Base-by-base conservation (phyloP, 352 stramenopile species). In the Elongisporangium prolatum region DNA sequence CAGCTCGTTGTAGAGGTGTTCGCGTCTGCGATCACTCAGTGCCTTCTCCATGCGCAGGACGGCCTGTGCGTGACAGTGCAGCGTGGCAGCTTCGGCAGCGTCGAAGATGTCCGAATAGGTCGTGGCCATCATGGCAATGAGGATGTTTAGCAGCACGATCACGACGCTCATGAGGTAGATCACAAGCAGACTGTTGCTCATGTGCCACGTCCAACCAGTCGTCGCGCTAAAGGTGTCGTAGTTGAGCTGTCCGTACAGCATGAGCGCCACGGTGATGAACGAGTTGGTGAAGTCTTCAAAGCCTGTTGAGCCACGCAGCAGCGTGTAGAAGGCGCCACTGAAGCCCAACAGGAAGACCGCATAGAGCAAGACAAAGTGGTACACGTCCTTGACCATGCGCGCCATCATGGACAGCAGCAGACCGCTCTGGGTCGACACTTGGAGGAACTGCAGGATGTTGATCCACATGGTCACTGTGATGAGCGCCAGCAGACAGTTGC, bases 321-420 rank as follows among this genome's bases (percentile, higher is more conserved):
- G 52, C 22, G 86, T 70, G 61, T 86, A 91, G 49, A 89, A 91
- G 8, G 79, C 80, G 22, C 82, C 81, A 47, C 74, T 89, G 52
- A 88, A 88, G 49, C 79, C 79, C 20, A 86, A 70, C 37, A 88
- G 67, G 58, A 91, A 91, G 4, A 89, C 79, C 1, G 69, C 74
- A 59, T 89, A 91, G 24, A 91, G 72, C 51, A 91, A 59, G 11
- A 86, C 64, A 54, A 91, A 91, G 8, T 75, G 77, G 53, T 79
- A 75, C 40, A 88, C 74, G 52, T 91, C 82, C 25, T 73, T 84
- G 20, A 83, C 64, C 73, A 91, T 84, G 65, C 84, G 74, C 14
- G 69, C 72, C 82, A 91, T 89, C 82, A 91, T 91, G 5, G 82
- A 76, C 53, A 89, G 82, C 7, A 91, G 75, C 34, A 89, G 60